Evolutionary conservation across 2,329 filamentous ascomycete genomes (phyloP), one percentile per base, ranked within the genome.

Genomic region (Domatiomyces catenatus): DNA sequence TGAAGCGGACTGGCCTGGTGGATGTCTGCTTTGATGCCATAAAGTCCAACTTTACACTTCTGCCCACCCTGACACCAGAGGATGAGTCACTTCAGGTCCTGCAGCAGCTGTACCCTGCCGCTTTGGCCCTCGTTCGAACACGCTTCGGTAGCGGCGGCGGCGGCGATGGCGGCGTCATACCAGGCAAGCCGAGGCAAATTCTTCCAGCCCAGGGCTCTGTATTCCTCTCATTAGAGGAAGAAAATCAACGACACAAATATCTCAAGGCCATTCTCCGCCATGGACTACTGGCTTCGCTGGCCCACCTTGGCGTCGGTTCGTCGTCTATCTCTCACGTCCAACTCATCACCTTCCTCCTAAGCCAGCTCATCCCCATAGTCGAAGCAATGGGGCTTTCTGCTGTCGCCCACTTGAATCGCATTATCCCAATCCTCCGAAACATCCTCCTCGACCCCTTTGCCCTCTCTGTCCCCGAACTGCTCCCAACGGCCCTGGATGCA

Each of bases 31-130:
- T 68, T 58, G 68, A 71, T 43, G 69, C 69, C 20, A 55, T 72
- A 32, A 63, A 60, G 15, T 84, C 86, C 0, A 79, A 81, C 36
- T 74, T 94, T n/a, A 73, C 83, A 6, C 85, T 80, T 59, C 72
- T 94, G 5, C 89, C 90, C 0, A 79, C 75, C 10, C 69, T 94
- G 43, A 94, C 86, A 0, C 80, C 84, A 0, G 83, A 86, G 60
- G 63, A 73, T 0, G 84, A 92, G 50, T 84, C 84, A 3, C 61
- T 84, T 1, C 60, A 62, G 1, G 68, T 95, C 2, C 73, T 94
- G 1, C 61, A 65, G 5, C 71, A 74, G 5, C 79, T 83, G 0
- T 93, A 88, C 56, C 71, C 75, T 6, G 80, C 81, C 1, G 70
- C 94, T 2, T 67, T 84, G 17, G 67, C 69, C 0, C 72, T 94